Evolutionary conservation across 331 rosid species (phyloP), one percentile per base, ranked within the genome.

Genomic region (Cydonia oblonga): DNA sequence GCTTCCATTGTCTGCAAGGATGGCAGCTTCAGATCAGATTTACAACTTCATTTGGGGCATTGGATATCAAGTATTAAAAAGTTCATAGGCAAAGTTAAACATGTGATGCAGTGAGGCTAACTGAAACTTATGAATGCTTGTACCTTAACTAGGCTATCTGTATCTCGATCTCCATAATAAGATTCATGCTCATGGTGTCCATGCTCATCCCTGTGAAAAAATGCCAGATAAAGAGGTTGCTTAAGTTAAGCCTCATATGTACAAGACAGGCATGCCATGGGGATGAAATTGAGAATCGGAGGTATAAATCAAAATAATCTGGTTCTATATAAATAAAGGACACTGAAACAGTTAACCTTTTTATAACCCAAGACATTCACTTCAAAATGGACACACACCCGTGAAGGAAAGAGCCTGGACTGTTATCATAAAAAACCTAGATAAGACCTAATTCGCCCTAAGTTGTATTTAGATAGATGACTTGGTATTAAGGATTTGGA

Each of bases 181-280:
- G 97, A 89, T 82, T 91, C 99, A 24, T 95, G 99, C 9, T 88
- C 97, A 69, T 93, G 97, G 81, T 89, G 97, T 65, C 97, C 98
- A 73, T 89, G 96, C 66, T 91, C 90, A 76, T 77, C 81, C 87
- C 99, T 91, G 88, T 68, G 73, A 67, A 66, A 67, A 32, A 64
- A 69, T 44, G 42, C 78, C 64, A 49, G 9, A 73, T 25, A 25
- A 51, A 42, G 16, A 44, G 49, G 23, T 72, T 35, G 28, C 51
- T 28, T 30, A 66, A 24, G 61, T 51, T 33, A 38, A 70, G 32
- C 54, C 22, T n/a, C 9, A 64, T 38, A 2, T 10, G 26, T 16
- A 26, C 6, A 64, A 20, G 63, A 70, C 35, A 35, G 42, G 42
- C 42, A 35, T 35, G 42, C 42, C 42, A 35, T 35, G 13, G 42